Conservation (phyloP, 345 rosid species). For the Rhizophora mangle region DNA sequence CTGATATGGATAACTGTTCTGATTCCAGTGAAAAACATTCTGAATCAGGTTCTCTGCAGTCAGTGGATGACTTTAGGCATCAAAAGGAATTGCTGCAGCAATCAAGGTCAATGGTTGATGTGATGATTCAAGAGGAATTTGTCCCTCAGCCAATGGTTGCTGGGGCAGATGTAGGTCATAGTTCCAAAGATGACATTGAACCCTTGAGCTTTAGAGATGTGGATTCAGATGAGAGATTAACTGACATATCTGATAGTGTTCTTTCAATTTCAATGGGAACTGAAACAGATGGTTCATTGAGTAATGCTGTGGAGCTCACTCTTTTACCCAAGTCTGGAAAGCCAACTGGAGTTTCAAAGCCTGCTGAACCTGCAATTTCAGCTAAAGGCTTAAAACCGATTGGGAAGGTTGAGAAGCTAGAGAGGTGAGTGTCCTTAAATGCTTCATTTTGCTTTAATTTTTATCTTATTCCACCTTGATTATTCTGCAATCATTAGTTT, state of each 20-base stretch:
- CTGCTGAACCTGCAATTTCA: slow-evolving; percentile 1
- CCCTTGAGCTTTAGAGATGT: slow-evolving; percentile 70
- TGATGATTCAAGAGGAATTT: slow-evolving; percentile 5
- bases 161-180: slow-evolving; percentile 32
- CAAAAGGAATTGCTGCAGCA: slow-evolving; percentile 34
- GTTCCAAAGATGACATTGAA: slow-evolving; percentile 54
- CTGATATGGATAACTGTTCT: slow-evolving; percentile 60
- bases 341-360: slow-evolving; percentile 29
- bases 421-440: slow-evolving; percentile 46
- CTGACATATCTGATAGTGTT: slow-evolving; percentile 88
- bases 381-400: background rate
- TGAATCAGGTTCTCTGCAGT: slow-evolving; percentile 64
- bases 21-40: slow-evolving; percentile 68
- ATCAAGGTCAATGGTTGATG: slow-evolving; percentile 27
- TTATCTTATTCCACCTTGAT: background rate
- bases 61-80: slow-evolving; percentile 45
- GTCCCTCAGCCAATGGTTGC: slow-evolving; percentile 23
- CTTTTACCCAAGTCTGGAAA: slow-evolving; percentile 65
- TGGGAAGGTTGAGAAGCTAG: slow-evolving; percentile 17
- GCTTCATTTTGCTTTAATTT: background rate
- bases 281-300: slow-evolving; percentile 77
- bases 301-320: slow-evolving; percentile 66
- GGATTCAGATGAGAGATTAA: slow-evolving; percentile 76
- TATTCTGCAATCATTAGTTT: background rate
- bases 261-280: slow-evolving; percentile 93